Evolutionary conservation across 2,329 filamentous ascomycete genomes (phyloP).

Genomic region (Phialocephala sp.): DNA sequence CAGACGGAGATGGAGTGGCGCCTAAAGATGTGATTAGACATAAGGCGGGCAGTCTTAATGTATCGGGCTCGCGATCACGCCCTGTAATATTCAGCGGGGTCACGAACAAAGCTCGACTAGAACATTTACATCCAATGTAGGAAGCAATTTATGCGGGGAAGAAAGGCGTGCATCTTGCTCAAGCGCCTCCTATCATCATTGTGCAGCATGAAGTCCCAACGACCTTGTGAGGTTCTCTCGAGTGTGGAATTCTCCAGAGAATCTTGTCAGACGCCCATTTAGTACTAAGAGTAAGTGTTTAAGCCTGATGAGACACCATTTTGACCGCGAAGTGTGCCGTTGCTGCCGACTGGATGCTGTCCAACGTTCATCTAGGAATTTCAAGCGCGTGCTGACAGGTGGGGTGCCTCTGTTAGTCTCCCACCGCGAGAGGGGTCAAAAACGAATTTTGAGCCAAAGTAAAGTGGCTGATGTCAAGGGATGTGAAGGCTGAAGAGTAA

Average conservation of each 20-base stretch:
- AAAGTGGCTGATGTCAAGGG: conserved; percentile 30
- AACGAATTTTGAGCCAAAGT: conserved; percentile 23
- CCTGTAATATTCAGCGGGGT: not conserved
- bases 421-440: conserved; percentile 23
- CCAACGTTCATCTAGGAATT: conserved; percentile 19
- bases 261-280: not conserved
- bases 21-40: conserved; percentile 3
- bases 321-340: not conserved
- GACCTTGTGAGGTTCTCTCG: not conserved
- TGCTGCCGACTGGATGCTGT: conserved; percentile 1
- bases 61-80: not conserved
- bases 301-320: not conserved
- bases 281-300: not conserved
- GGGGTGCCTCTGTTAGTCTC: conserved; percentile 20
- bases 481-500: conserved; percentile 38
- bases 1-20: not conserved
- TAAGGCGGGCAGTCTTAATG: not conserved
- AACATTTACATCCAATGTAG: conserved; percentile 1
- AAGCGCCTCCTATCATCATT: not conserved
- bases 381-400: conserved; percentile 35
- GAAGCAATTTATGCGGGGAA: conserved; percentile 10
- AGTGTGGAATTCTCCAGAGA: not conserved
- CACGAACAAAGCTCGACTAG: conserved; percentile 5
- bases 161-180: not conserved
- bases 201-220: not conserved